These are phyloP conservation scores for Epithele typhae DNA, from an alignment of 768 basidiomycete species.

Conservation along the genomic window DNA sequence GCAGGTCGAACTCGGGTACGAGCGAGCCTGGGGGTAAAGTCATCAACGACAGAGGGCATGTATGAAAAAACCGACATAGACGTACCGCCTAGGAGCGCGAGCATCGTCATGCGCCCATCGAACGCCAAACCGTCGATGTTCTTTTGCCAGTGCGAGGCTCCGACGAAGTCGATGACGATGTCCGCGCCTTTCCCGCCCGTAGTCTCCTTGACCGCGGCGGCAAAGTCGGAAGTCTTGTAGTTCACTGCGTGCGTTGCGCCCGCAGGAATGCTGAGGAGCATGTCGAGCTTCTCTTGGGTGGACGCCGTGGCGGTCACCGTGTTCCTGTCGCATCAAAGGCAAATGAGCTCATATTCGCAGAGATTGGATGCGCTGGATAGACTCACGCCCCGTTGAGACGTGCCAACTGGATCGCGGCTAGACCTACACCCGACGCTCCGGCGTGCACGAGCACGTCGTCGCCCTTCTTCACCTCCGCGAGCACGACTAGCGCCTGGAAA, in stretches of 20 bases:
- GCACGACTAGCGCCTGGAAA: constrained; percentile 60
- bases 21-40: constrained; percentile 40
- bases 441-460: constrained; percentile 87
- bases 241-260: constrained; percentile 77
- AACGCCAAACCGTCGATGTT: constrained; percentile 66
- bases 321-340: constrained; percentile 37
- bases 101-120: constrained; percentile 72
- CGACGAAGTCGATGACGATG: constrained; percentile 83
- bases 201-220: constrained; percentile 60
- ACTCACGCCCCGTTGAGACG: constrained; percentile 70
- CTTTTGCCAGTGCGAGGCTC: constrained; percentile 65
- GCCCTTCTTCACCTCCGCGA: constrained; percentile 62
- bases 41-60: not conserved
- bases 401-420: constrained; percentile 86
- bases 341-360: too few relatives aligned
- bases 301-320: constrained; percentile 86
- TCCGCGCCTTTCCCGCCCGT: constrained; percentile 73
- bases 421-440: constrained; percentile 85
- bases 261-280: constrained; percentile 59
- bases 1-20: constrained; percentile 51
- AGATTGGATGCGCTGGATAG: constrained; percentile 3
- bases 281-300: constrained; percentile 75
- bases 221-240: constrained; percentile 83
- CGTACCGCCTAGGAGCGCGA: constrained; percentile 64
- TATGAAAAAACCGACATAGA: not conserved